phyloP scores from a whole-genome alignment of 768 basidiomycete species.

The Arthromyces matolae region DNA sequence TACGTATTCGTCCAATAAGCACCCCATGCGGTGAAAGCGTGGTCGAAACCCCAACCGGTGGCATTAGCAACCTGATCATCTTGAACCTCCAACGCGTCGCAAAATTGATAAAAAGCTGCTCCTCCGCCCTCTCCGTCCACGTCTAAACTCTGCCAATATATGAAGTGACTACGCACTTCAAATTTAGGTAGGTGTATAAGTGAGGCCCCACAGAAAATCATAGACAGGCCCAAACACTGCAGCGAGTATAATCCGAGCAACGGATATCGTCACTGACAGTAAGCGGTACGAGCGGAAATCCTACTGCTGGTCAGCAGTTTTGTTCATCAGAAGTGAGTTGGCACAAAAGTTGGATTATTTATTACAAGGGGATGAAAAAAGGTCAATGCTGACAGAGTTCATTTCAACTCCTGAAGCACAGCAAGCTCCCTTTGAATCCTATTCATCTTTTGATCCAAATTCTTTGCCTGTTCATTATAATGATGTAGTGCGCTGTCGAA shows the following conservation, averaged over 20 bases:
- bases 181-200: not conserved
- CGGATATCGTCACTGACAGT: too few relatives aligned
- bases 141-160: slow-evolving; percentile 65
- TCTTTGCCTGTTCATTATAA: slow-evolving; percentile 20
- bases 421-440: slow-evolving; percentile 19
- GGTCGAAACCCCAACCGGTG: slow-evolving; percentile 57
- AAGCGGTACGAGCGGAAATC: too few relatives aligned
- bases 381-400: too few relatives aligned
- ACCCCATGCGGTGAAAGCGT: slow-evolving; percentile 62
- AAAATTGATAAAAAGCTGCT: slow-evolving; percentile 52
- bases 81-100: slow-evolving; percentile 65
- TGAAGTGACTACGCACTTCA: slow-evolving; percentile 53
- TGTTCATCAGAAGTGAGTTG: too few relatives aligned
- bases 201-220: too few relatives aligned
- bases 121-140: slow-evolving; percentile 45
- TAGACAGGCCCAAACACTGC: too few relatives aligned
- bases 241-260: too few relatives aligned
- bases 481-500: slow-evolving; percentile 16
- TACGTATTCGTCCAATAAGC: slow-evolving; percentile 51
- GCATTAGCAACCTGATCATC: slow-evolving; percentile 45
- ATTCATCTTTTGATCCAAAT: slow-evolving; percentile 23
- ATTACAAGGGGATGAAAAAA: too few relatives aligned
- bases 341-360: too few relatives aligned
- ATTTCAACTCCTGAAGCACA: too few relatives aligned
- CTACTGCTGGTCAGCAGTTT: too few relatives aligned